These are phyloP conservation scores for Punctularia strigosozonata DNA, from an alignment of 768 basidiomycete species.

Conservation along the genomic window DNA sequence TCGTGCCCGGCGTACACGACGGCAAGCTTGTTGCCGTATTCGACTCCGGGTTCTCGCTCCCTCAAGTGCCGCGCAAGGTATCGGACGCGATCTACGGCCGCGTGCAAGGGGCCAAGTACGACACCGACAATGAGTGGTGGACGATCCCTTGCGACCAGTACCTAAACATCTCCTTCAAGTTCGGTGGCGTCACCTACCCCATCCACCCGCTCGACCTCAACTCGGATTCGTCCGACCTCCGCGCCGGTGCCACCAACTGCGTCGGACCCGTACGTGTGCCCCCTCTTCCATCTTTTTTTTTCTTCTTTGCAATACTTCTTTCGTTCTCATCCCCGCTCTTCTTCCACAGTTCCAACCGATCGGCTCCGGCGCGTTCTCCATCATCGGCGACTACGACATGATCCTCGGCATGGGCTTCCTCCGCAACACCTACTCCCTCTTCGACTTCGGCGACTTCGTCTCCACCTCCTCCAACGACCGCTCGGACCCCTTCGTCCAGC, in stretches of 20 bases:
- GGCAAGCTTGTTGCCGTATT: conserved; percentile 17
- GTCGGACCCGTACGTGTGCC: conserved; percentile 15
- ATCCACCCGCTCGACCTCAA: conserved; percentile 23
- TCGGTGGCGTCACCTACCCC: conserved; percentile 20
- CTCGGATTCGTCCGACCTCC: conserved; percentile 12
- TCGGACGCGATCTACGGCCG: conserved; percentile 23
- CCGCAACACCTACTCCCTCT: conserved; percentile 60
- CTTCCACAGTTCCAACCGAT: conserved; percentile 21
- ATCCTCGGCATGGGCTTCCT: conserved; percentile 25
- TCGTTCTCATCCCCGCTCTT: background rate
- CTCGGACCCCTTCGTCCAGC: conserved; percentile 57
- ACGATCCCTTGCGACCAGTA: conserved; percentile 20
- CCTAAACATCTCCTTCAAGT: conserved; percentile 22
- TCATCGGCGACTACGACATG: conserved; percentile 15
- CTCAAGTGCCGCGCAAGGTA: conserved; percentile 19
- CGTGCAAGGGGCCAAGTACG: conserved; percentile 18
- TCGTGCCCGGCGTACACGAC: conserved; percentile 7
- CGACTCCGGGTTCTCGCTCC: conserved; percentile 19
- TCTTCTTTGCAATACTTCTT: no score
- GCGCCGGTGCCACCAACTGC: conserved; percentile 17
- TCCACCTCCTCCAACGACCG: conserved; percentile 30
- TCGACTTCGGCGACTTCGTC: conserved; percentile 64
- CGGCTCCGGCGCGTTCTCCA: conserved; percentile 6
- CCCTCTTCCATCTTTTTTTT: background rate
- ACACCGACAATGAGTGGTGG: conserved; percentile 15